A percentile compares a stretch with the other conserved stretches of the same genome.
Evolutionary conservation across 495 filamentous ascomycete genomes (phyloP).

Genomic region (Astrocystis sublimbata): DNA sequence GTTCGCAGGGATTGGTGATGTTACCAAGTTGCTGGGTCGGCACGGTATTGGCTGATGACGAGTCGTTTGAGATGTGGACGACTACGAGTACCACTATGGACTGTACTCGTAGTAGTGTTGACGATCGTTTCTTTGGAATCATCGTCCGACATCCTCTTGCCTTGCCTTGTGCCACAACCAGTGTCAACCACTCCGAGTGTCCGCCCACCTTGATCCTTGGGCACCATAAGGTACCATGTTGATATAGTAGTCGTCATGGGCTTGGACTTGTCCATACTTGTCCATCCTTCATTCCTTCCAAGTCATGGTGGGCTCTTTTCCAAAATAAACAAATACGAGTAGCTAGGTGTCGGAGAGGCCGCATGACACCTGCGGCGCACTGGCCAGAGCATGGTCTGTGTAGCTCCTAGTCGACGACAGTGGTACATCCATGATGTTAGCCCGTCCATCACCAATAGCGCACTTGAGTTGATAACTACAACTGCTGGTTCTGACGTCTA

Average conservation of each 20-base stretch:
- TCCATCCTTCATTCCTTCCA: neutral
- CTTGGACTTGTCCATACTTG: neutral
- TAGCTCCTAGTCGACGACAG: neutral
- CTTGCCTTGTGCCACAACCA: neutral
- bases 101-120: too few species aligned
- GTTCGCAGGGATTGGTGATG: neutral
- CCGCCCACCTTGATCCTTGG: too few species aligned
- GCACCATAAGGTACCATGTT: too few species aligned
- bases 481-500: too few species aligned
- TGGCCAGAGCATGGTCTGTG: neutral
- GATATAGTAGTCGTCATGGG: neutral
- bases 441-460: neutral
- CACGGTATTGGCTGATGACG: too few species aligned
- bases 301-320: neutral
- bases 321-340: neutral
- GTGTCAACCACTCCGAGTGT: too few species aligned
- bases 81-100: too few species aligned
- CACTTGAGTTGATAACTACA: neutral
- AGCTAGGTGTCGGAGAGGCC: neutral
- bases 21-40: slow-evolving; percentile 3
- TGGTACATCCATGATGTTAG: neutral
- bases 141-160: neutral
- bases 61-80: neutral
- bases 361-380: neutral
- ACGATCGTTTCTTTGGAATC: neutral